Conservation (phyloP, 2,329 filamentous ascomycete genomes). For the Colletotrichum truncatum region DNA sequence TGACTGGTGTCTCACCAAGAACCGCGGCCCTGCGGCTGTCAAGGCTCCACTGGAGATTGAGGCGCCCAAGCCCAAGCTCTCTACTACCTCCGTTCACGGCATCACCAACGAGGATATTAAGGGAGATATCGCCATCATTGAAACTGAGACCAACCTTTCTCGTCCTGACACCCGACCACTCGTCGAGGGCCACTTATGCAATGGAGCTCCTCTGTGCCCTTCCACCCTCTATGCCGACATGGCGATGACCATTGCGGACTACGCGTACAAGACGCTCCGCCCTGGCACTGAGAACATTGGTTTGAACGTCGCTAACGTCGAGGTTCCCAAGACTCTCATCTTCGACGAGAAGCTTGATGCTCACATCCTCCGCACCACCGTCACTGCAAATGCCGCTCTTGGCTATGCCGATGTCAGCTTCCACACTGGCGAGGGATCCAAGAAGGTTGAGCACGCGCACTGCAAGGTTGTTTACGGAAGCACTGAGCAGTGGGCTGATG, state of each 20-base stretch:
- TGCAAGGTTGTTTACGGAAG: slow-evolving; percentile 69
- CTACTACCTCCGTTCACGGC: slow-evolving; percentile 72
- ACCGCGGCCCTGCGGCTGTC: slow-evolving; percentile 58
- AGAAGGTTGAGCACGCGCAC: slow-evolving; percentile 68
- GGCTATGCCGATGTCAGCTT: slow-evolving; percentile 66
- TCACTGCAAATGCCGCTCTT: slow-evolving; percentile 65
- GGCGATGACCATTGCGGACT: slow-evolving; percentile 69
- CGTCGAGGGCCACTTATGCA: slow-evolving; percentile 73
- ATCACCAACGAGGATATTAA: slow-evolving; percentile 71
- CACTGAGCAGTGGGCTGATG: slow-evolving; percentile 66
- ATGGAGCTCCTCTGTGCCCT: slow-evolving; percentile 72
- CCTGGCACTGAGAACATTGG: slow-evolving; percentile 65
- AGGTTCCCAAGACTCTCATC: slow-evolving; percentile 77
- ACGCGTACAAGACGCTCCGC: slow-evolving; percentile 69
- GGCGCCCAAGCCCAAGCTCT: slow-evolving; percentile 63
- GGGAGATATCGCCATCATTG: slow-evolving; percentile 65
- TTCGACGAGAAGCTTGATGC: slow-evolving; percentile 52
- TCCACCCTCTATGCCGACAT: slow-evolving; percentile 69
- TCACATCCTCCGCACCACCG: slow-evolving; percentile 70
- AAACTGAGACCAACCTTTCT: slow-evolving; percentile 73
- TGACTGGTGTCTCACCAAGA: slow-evolving; percentile 78
- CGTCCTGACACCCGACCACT: slow-evolving; percentile 68
- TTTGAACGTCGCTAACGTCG: slow-evolving; percentile 72
- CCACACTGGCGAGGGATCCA: slow-evolving; percentile 66
- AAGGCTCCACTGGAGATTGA: slow-evolving; percentile 40